Evolutionary conservation across 192 early-diverging fungal genomes (phyloP).

Genomic region (Chytriomyces sp.): DNA sequence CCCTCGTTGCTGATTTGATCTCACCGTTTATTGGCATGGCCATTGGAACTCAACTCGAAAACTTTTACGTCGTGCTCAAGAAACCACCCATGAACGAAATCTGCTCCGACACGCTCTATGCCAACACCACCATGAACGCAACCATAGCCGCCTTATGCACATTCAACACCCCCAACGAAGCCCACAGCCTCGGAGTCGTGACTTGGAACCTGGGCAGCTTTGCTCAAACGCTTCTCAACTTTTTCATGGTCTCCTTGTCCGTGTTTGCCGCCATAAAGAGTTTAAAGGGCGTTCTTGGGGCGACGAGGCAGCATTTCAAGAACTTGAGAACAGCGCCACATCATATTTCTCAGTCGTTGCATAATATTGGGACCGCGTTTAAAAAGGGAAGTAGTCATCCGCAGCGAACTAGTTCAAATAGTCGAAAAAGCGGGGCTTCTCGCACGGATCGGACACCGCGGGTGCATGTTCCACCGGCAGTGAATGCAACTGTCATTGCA

Average conservation of each 20-base stretch:
- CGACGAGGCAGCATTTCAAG: slow-evolving; percentile 18
- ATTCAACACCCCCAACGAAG: slow-evolving; percentile 15
- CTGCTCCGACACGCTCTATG: no score
- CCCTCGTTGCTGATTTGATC: slow-evolving; percentile 31
- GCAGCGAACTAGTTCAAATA: no score
- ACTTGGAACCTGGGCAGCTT: slow-evolving; percentile 59
- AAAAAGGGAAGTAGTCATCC: background rate
- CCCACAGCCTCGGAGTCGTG: slow-evolving; percentile 33
- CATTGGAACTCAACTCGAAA: slow-evolving; percentile 36
- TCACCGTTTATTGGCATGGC: slow-evolving; percentile 38
- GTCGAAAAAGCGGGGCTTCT: background rate
- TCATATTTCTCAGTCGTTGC: background rate
- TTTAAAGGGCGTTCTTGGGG: slow-evolving; percentile 4
- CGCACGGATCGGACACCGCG: background rate
- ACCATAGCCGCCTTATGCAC: background rate
- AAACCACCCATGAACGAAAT: no score
- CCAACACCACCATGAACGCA: no score
- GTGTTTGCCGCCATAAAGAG: slow-evolving; percentile 58
- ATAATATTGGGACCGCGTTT: background rate
- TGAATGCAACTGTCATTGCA: background rate
- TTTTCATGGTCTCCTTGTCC: slow-evolving; percentile 57
- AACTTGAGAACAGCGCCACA: slow-evolving; percentile 5
- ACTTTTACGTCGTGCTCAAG: slow-evolving; percentile 31
- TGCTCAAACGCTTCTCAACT: slow-evolving; percentile 66
- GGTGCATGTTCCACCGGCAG: background rate